Base-by-base conservation (phyloP, 805 yeast species). In the Cyberlindnera americana region DNA sequence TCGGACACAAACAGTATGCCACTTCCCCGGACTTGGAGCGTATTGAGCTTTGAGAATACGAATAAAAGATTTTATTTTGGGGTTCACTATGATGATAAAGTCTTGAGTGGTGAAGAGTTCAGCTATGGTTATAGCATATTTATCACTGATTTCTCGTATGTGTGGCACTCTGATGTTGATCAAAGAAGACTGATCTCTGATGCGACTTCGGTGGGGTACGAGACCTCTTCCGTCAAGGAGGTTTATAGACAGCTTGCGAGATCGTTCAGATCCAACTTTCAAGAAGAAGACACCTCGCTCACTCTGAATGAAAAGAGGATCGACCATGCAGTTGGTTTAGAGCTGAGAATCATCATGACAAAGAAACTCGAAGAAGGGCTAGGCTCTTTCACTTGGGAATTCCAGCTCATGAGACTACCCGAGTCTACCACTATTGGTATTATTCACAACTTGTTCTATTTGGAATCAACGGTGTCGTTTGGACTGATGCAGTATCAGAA, bases 151-250 rank as follows among this genome's bases (percentile, higher is more conserved):
- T 44, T 53, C 23, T 33, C 34, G 12, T 41, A 48, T 29, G 53
- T 52, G 3, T 56, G 60, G 60, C 41, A 47, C 12, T 37, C 44
- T 6, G 52, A 52, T 32, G 49, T 49, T 13, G 52, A 46, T 30
- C 37, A 36, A 11, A 36, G 31, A 15, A 38, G 40, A 33, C 29
- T 56, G 10, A 30, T 40, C 18, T 23, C 35, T 6, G 49, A 53
- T 35, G 51, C 54, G 5, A 7, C 31, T 2, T 42, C 37, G 17
- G 27, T 38, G 17, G 58, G 57, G 1, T 46, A 47, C 15, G 44
- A 43, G n/a, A 6, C 19, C 2, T 50, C 48, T 2, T 37, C 50
- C 2, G 5, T 51, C 3, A 18, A 15, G 1, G 24, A 34, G 14
- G 37, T 54, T 6, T 54, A 47, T 29, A 23, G 35, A 7, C 32